Base-by-base conservation (phyloP, 148 eudicot species). In the Persicaria tinctoria region DNA sequence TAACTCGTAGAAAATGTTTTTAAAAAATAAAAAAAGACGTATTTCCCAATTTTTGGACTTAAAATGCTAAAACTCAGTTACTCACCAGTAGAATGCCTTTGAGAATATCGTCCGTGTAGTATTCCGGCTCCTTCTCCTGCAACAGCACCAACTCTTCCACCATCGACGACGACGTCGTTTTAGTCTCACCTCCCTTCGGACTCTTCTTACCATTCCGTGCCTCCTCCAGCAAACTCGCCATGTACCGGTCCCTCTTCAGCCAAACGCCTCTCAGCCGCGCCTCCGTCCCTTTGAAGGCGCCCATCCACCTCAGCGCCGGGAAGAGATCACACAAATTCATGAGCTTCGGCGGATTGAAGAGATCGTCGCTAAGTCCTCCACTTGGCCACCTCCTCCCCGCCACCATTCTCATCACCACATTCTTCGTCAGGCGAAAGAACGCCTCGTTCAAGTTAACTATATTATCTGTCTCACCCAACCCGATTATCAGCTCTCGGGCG, bases 351-450 rank as follows among this genome's bases (percentile, higher is more conserved):
- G 59, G 46, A 62, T 51, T 41, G 70, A 44, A 46, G 64, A 74
- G 68, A 48, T 60, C 80, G 7, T 70, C 50, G 44, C 68, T 11
- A 54, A 53, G 75, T n/a, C 69, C 63, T 13, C 32, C 0, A 6
- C 59, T 20, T 8, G 72, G 9, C 44, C 76, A 77, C 62, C 81
- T 73, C 72, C 79, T 78, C 49, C 86, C 88, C 0, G 59, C 75
- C 1, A 85, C 69, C 85, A 79, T 82, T 47, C 86, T 80, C 85
- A 83, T 83, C 80, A 82, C 63, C 50, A 72, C 72, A 32, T 85
- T 83, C 32, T 75, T 50, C n/a, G 80, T 80, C 3, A 83, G 20
- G 68, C 74, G 48, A 41, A 76, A 85, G 6, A 83, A 70, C 14
- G 74, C 82, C 4, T 76, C 48, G 13, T 75, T 80, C 82, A 83